phyloP scores from a whole-genome alignment of 768 basidiomycete species.

The Termitomyces sp. region DNA sequence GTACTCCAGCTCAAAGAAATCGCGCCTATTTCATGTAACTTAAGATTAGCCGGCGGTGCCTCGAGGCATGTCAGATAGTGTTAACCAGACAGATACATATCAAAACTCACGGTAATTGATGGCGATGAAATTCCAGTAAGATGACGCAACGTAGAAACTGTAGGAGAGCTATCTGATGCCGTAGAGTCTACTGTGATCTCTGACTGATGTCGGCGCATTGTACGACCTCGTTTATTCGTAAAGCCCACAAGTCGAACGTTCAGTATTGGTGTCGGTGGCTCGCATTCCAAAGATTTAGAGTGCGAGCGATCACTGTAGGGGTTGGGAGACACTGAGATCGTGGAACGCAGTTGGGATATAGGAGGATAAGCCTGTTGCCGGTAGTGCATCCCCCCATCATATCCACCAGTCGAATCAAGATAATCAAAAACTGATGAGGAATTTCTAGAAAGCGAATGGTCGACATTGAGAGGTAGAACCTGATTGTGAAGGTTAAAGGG shows the following conservation, averaged over 20 bases:
- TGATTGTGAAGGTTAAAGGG: conserved; percentile 56
- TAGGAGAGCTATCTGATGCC: conserved; percentile 6
- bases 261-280: conserved; percentile 20
- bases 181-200: not conserved
- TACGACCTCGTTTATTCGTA: conserved; percentile 16
- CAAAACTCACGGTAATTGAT: conserved; percentile 1
- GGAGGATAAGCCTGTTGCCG: conserved; percentile 13
- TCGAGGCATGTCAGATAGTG: conserved; percentile 2
- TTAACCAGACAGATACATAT: not conserved
- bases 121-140: not conserved
- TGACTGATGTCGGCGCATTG: conserved; percentile 1
- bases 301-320: conserved; percentile 6
- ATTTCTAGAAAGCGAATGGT: conserved; percentile 24
- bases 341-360: conserved; percentile 9
- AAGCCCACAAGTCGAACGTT: conserved; percentile 27
- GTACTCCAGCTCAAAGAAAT: conserved; percentile 25
- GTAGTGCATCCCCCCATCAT: conserved; percentile 12
- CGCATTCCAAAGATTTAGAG: conserved; percentile 10
- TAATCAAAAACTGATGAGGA: conserved; percentile 19
- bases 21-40: conserved; percentile 19
- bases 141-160: not conserved
- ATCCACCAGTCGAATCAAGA: conserved; percentile 13
- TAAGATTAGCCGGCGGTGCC: conserved; percentile 9
- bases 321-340: conserved; percentile 9
- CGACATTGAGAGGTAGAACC: conserved; percentile 18